Percentiles rank a stretch among this genome's conserved stretches.
phyloP scores from a whole-genome alignment of 2,329 filamentous ascomycete genomes.

The Alternaria panax region DNA sequence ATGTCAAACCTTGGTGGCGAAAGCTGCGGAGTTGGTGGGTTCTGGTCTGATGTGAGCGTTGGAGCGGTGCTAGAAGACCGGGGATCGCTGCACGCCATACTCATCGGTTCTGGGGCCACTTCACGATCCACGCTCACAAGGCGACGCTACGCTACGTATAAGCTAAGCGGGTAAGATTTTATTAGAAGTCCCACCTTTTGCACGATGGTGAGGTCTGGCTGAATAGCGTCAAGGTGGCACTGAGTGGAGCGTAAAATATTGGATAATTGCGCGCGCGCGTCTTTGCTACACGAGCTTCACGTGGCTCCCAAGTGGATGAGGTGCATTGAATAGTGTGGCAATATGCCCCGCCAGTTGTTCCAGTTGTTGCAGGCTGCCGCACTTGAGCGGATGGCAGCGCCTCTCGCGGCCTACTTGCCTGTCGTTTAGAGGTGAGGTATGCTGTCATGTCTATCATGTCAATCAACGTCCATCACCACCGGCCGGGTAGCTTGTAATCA shows the following conservation, averaged over 20 bases:
- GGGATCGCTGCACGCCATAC: not conserved
- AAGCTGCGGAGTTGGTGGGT: not conserved
- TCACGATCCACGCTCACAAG: not conserved
- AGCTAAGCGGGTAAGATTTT: not conserved
- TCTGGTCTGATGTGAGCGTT: not conserved
- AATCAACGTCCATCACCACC: not conserved
- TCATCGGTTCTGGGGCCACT: not conserved
- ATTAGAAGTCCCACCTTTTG: conserved; percentile 4
- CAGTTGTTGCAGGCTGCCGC: conserved; percentile 17
- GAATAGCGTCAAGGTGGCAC: not conserved
- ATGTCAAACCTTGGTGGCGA: not conserved
- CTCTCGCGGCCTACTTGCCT: conserved; percentile 13
- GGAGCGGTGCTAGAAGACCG: not conserved
- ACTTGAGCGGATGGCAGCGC: conserved; percentile 13
- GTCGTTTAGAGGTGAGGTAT: not conserved
- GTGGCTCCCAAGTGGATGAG: conserved; percentile 2
- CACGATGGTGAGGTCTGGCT: conserved; percentile 5
- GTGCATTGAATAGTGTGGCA: conserved; percentile 9
- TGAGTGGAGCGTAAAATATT: conserved; percentile 14
- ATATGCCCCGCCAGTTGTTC: conserved; percentile 18
- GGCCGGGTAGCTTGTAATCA: not conserved
- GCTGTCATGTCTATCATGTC: not conserved
- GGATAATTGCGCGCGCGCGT: conserved; percentile 12
- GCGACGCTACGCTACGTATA: not conserved
- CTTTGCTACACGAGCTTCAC: conserved; percentile 6